Conservation (phyloP, 345 rosid species). For the Aquilaria yunnanensis region DNA sequence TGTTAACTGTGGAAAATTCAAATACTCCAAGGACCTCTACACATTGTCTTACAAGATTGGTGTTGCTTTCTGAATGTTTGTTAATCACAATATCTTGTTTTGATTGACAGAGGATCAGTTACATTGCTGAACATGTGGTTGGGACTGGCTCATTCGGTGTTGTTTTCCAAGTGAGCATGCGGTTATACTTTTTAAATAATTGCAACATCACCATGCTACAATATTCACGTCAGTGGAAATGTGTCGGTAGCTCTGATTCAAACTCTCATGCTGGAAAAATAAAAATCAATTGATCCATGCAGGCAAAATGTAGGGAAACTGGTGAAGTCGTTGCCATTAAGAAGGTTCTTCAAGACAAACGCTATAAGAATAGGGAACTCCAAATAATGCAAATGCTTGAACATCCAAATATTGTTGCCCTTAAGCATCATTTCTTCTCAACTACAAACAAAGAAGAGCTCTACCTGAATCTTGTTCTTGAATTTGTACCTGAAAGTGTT, state of each 20-base stretch:
- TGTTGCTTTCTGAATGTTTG: too few species aligned
- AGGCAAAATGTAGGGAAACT: conserved; percentile 98
- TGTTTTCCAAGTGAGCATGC: conserved; percentile 72
- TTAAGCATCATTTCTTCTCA: conserved; percentile 88
- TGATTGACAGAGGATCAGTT: conserved; percentile 62
- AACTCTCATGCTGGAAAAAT: conserved; percentile 5
- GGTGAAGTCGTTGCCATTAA: conserved; percentile 94
- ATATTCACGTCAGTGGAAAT: neutral
- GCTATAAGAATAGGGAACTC: conserved; percentile 93
- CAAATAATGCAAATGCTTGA: conserved; percentile 91
- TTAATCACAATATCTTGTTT: conserved; percentile 2
- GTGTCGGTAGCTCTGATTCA: conserved; percentile 2
- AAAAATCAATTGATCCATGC: conserved; percentile 19
- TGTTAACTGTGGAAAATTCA: too few species aligned
- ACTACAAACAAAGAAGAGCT: conserved; percentile 94
- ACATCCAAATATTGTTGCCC: conserved; percentile 87
- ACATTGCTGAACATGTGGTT: conserved; percentile 86
- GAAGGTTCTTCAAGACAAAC: conserved; percentile 97
- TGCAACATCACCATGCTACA: neutral
- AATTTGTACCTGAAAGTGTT: conserved; percentile 92
- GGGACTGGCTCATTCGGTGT: conserved; percentile 99
- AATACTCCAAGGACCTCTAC: too few species aligned
- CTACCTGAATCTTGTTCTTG: conserved; percentile 93
- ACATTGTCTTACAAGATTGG: too few species aligned
- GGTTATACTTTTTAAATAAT: too few species aligned